Base-by-base conservation (phyloP, 208 protist species). In the Acanthamoeba culbertsoni region DNA sequence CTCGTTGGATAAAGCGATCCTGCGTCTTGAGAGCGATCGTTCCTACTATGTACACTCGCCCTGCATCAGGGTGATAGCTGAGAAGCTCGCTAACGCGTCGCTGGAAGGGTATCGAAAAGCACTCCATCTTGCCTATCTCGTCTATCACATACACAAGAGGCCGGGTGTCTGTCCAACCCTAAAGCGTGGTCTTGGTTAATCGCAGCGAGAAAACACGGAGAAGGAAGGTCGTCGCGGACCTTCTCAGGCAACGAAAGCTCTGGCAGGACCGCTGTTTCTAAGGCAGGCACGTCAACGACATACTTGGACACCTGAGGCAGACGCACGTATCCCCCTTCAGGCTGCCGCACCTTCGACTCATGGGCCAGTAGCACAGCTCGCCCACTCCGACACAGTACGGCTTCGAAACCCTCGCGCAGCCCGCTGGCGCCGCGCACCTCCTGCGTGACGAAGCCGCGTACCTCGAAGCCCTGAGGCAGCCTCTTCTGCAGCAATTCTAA, bases 101-200 rank as follows among this genome's bases (percentile, higher is more conserved):
- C 42, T 77, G 42, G 37, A 77, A 77, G 68, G 68, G 37, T 1
- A 40, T 48, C 7, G 77, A 86, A 28, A 62, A 86, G 45, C 77
- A 86, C 51, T 86, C 77, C 77, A 86, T 86, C 77, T 86, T 86
- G 14, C 77, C 77, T 53, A 86, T 86, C 77, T 86, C 77, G 45
- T 86, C 77, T 1, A 86, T 57, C 77, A 86, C 77, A 7, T 43
- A 37, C 6, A 86, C 33, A 1, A 5, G 7, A n/a, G n/a, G n/a
- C n/a, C n/a, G n/a, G n/a, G n/a, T n/a, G n/a, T n/a, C n/a, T n/a
- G n/a, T n/a, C n/a, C n/a, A n/a, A n/a, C n/a, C n/a, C n/a, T n/a
- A n/a, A 4, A 6, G 28, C 37, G 43, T 4, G 31, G 28, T 37
- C 77, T 62, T 82, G n/a, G n/a, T n/a, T n/a, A n/a, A n/a, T n/a